phyloP scores from a whole-genome alignment of 1,284 basidiomycete genomes.

The Ustilago hordei region DNA sequence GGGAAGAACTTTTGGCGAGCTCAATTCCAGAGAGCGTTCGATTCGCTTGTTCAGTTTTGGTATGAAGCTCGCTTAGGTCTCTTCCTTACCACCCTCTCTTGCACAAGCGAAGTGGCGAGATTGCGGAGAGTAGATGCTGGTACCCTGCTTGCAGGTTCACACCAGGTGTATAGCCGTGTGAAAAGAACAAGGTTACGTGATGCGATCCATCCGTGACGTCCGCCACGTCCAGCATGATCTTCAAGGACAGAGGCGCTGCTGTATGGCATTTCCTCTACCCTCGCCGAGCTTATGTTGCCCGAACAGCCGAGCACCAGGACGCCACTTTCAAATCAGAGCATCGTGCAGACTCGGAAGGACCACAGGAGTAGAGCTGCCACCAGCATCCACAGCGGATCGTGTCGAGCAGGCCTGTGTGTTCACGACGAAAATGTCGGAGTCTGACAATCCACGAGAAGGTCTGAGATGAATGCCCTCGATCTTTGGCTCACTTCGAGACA shows the following conservation, averaged over 20 bases:
- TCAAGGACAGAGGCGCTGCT: background rate
- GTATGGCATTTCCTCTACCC: background rate
- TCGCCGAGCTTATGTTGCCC: background rate
- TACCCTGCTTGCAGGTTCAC: background rate
- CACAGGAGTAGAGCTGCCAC: background rate
- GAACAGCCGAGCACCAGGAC: background rate
- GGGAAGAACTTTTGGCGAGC: slow-evolving; percentile 17
- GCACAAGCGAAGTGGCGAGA: slow-evolving; percentile 10
- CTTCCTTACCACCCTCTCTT: background rate
- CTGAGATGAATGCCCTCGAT: background rate
- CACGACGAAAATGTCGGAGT: background rate
- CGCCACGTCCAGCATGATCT: background rate
- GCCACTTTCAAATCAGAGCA: background rate
- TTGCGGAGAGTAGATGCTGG: slow-evolving; percentile 13
- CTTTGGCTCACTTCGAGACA: background rate
- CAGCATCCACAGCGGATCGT: background rate
- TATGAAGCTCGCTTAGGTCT: slow-evolving; percentile 9
- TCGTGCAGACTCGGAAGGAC: background rate
- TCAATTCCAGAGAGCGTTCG: slow-evolving; percentile 10
- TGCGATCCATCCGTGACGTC: background rate
- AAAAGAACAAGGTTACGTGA: slow-evolving; percentile 11
- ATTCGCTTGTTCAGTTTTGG: background rate
- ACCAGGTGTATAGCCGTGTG: no score
- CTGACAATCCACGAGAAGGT: background rate
- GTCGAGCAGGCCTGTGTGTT: background rate